Conservation (phyloP, 2,329 filamentous ascomycete genomes). For the Alternaria sp. region DNA sequence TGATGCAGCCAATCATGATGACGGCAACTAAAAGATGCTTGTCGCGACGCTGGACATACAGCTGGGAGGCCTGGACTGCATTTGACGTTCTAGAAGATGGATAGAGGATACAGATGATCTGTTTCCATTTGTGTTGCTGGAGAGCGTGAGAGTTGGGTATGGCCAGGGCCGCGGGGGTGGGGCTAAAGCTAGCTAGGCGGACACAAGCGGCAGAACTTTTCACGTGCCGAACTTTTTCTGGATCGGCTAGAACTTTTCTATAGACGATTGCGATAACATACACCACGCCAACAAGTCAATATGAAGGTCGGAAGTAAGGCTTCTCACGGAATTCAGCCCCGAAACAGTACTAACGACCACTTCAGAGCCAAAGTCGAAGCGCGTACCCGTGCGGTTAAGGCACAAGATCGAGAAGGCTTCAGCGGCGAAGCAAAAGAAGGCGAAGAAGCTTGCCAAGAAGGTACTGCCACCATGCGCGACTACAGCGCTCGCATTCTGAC, state of each 20-base stretch:
- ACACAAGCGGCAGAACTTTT: slow-evolving; percentile 8
- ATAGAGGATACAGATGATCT: neutral
- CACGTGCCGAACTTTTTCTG: slow-evolving; percentile 21
- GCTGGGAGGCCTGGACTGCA: neutral
- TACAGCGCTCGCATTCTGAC: slow-evolving; percentile 22
- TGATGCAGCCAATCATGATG: slow-evolving; percentile 19
- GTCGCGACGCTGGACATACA: neutral
- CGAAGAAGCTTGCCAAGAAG: slow-evolving; percentile 87
- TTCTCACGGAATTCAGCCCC: neutral
- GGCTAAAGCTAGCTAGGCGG: slow-evolving; percentile 6
- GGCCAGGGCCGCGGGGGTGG: slow-evolving; percentile 10
- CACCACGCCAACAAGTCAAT: slow-evolving; percentile 19
- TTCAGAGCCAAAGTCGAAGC: slow-evolving; percentile 92
- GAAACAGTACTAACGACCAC: slow-evolving; percentile 5
- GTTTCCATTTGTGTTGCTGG: neutral
- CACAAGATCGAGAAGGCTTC: slow-evolving; percentile 97
- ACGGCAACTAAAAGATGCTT: neutral
- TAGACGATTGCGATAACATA: slow-evolving; percentile 17
- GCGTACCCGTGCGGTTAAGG: slow-evolving; percentile 83
- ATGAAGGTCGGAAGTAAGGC: slow-evolving; percentile 54
- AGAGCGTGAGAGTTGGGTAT: neutral
- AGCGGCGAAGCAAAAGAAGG: slow-evolving; percentile 87
- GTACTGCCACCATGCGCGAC: slow-evolving; percentile 39
- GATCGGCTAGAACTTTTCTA: slow-evolving; percentile 34
- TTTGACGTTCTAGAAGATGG: neutral